Percentiles rank a stretch among this genome's conserved stretches.
phyloP scores from a whole-genome alignment of 2,329 filamentous ascomycete species.

The Penicillium aurantiogriseum region DNA sequence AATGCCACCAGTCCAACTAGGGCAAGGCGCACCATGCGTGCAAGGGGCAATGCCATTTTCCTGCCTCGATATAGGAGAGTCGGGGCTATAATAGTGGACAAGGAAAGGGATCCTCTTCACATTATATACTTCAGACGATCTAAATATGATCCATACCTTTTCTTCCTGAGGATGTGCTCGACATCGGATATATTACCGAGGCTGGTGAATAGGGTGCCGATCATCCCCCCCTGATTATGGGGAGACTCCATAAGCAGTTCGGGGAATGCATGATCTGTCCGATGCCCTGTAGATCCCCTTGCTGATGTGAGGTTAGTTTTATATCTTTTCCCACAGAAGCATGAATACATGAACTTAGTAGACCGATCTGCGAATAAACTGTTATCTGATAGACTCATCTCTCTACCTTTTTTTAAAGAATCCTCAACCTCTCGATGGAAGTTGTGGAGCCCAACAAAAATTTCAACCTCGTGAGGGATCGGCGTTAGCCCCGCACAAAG shows the following conservation, averaged over 20 bases:
- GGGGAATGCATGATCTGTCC: not conserved
- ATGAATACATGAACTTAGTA: not conserved
- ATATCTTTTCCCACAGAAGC: not conserved
- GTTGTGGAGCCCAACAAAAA: not conserved
- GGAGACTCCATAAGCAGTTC: not conserved
- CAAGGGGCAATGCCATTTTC: slow-evolving; percentile 6
- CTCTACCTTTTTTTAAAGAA: not conserved
- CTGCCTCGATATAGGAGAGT: not conserved
- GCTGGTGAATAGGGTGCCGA: not conserved
- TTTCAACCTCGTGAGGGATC: not conserved
- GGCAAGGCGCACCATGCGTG: slow-evolving; percentile 6
- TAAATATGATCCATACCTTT: not conserved
- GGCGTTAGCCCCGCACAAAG: slow-evolving; percentile 3
- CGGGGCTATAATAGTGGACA: not conserved
- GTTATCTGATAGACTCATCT: not conserved
- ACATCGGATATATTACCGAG: slow-evolving; percentile 1
- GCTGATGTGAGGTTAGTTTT: not conserved
- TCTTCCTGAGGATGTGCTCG: slow-evolving; percentile 2
- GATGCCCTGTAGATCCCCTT: not conserved
- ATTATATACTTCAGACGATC: not conserved
- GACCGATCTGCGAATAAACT: not conserved
- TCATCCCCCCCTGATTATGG: not conserved
- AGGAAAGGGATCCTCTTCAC: not conserved
- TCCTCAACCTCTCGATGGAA: not conserved
- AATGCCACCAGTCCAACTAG: slow-evolving; percentile 3